Evolutionary conservation across 371 early-diverging fungal species (phyloP).

Genomic region (Mucor circinelloides): DNA sequence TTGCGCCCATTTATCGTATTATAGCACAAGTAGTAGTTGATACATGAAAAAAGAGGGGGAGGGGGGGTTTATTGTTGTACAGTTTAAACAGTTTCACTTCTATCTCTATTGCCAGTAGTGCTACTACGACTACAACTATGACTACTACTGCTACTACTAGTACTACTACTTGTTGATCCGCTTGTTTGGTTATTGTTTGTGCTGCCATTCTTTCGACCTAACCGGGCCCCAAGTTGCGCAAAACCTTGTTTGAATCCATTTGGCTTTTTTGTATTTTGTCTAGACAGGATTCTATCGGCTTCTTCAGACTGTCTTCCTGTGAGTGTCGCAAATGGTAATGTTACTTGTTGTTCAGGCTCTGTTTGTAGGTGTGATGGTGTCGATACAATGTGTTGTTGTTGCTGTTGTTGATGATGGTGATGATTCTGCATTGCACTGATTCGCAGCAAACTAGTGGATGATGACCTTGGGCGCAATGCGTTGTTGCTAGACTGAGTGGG

Average conservation of each 20-base stretch:
- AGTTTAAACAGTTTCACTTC: conserved; percentile 16
- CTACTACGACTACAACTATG: neutral
- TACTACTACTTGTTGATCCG: neutral
- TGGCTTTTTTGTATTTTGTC: conserved; percentile 3
- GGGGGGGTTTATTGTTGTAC: neutral
- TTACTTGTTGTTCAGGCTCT: neutral
- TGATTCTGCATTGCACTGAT: conserved; percentile 3
- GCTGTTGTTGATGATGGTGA: neutral
- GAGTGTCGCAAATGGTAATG: conserved; percentile 12
- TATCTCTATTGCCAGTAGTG: conserved; percentile 1
- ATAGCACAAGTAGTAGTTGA: too few relatives aligned
- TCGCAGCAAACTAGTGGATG: neutral
- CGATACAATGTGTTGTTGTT: neutral
- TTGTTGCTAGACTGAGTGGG: neutral
- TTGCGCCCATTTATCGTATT: too few relatives aligned
- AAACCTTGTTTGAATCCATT: conserved; percentile 18
- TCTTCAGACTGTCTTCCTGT: conserved; percentile 10
- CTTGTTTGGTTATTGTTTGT: neutral
- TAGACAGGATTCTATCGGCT: conserved; percentile 3
- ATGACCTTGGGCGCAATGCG: neutral
- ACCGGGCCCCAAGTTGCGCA: conserved; percentile 11
- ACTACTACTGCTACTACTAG: neutral
- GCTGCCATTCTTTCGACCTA: conserved; percentile 1
- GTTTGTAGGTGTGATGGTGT: neutral
- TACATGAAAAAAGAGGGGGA: neutral